Evolutionary conservation across 2,329 filamentous ascomycete genomes (phyloP).

Genomic region (Didymellaceae sp.): DNA sequence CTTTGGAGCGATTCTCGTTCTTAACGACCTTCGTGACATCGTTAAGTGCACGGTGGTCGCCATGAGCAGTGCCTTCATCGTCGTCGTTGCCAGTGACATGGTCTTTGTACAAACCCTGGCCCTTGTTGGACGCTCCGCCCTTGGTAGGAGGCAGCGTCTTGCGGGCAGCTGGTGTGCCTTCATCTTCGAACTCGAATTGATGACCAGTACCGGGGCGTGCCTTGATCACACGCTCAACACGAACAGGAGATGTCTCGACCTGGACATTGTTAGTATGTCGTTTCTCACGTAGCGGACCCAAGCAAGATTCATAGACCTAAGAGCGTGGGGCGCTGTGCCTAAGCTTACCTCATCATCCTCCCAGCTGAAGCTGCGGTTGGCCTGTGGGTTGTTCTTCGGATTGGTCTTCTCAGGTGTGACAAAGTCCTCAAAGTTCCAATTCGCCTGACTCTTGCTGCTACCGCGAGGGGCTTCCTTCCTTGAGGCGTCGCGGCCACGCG

Average conservation of each 20-base stretch:
- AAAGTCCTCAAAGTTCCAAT: conserved; percentile 92
- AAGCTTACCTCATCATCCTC: conserved; percentile 68
- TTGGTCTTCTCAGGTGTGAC: conserved; percentile 78
- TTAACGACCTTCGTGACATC: conserved; percentile 78
- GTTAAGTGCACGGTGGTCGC: conserved; percentile 58
- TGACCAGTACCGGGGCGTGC: conserved; percentile 79
- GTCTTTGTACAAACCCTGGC: conserved; percentile 77
- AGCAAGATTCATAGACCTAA: background rate
- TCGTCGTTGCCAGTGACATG: conserved; percentile 65
- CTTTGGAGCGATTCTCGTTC: conserved; percentile 73
- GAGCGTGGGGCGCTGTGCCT: no score
- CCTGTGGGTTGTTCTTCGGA: conserved; percentile 68
- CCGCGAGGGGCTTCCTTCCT: conserved; percentile 28
- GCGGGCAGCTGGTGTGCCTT: conserved; percentile 65
- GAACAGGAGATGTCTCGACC: conserved; percentile 65
- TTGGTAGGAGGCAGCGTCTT: conserved; percentile 45
- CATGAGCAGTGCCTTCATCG: conserved; percentile 56
- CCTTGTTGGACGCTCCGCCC: conserved; percentile 67
- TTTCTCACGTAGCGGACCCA: background rate
- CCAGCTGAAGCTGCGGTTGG: conserved; percentile 78
- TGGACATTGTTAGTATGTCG: conserved; percentile 46
- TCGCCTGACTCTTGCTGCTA: conserved; percentile 67
- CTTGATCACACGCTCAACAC: conserved; percentile 66
- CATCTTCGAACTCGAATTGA: conserved; percentile 85
- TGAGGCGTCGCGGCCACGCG: conserved; percentile 38